These are phyloP conservation scores for Emmonsiellopsis sp. DNA, from an alignment of 2,329 filamentous ascomycete species.

Conservation along the genomic window DNA sequence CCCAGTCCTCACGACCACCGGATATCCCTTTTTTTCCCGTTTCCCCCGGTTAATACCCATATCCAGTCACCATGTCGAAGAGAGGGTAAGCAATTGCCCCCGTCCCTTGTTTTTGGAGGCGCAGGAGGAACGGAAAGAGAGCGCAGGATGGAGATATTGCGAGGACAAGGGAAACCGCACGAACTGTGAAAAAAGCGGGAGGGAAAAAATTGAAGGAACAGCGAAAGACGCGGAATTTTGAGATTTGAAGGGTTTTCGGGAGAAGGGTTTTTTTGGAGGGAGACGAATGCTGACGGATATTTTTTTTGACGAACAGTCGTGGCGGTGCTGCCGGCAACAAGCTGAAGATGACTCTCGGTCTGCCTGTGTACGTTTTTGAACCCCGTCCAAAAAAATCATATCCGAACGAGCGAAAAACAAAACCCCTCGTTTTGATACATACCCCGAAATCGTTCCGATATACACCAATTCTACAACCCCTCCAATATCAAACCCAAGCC, in stretches of 20 bases:
- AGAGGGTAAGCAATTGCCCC: conserved; percentile 35
- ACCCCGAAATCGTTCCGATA: neutral
- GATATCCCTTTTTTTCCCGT: conserved; percentile 19
- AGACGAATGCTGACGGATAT: conserved; percentile 9
- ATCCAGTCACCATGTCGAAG: conserved; percentile 42
- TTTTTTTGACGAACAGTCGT: conserved; percentile 40
- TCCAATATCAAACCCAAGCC: neutral
- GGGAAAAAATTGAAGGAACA: neutral
- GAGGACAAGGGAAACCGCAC: neutral
- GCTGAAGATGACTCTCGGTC: conserved; percentile 99
- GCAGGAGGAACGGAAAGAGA: neutral
- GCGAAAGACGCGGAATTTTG: conserved; percentile 2
- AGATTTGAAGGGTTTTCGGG: neutral
- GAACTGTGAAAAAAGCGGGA: neutral
- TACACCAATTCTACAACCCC: neutral
- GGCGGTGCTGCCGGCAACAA: conserved; percentile 98
- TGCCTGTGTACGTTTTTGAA: conserved; percentile 78
- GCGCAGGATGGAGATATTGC: neutral
- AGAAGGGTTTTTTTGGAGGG: neutral
- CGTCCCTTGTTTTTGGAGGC: conserved; percentile 7
- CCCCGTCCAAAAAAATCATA: neutral
- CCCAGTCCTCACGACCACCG: neutral
- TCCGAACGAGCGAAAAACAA: neutral
- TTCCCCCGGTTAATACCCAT: conserved; percentile 25
- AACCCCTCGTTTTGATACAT: no score